Evolutionary conservation across 345 rosid genomes (phyloP).

Genomic region (Aurinia saxatilis): DNA sequence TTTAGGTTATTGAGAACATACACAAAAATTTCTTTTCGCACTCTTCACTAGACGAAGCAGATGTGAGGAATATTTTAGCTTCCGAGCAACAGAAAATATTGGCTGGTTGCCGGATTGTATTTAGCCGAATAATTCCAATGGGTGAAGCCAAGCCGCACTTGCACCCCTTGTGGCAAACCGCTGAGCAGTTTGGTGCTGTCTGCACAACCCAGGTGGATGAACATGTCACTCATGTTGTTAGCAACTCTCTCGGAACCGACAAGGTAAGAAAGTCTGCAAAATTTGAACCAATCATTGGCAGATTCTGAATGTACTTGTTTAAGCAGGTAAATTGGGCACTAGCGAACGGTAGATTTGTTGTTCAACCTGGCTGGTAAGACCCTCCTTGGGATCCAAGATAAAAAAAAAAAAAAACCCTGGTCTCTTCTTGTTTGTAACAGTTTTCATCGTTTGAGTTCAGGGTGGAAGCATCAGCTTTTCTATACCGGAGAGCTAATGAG

Average conservation of each 20-base stretch:
- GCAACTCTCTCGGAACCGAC: constrained; percentile 90
- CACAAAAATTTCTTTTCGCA: constrained; percentile 73
- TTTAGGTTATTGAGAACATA: constrained; percentile 84
- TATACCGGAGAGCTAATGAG: constrained; percentile 93
- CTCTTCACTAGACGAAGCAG: constrained; percentile 64
- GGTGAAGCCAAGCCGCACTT: constrained; percentile 93
- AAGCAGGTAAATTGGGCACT: constrained; percentile 95
- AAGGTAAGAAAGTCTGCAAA: constrained; percentile 48
- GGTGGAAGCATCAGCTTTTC: constrained; percentile 99
- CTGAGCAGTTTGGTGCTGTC: constrained; percentile 96
- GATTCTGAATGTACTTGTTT: constrained; percentile 21
- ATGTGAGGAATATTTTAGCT: constrained; percentile 85
- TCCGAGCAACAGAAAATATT: constrained; percentile 79
- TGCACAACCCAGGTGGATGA: constrained; percentile 88
- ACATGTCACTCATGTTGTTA: constrained; percentile 94
- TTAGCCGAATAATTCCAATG: constrained; percentile 91
- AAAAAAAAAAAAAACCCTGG: background rate
- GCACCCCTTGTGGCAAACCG: constrained; percentile 94
- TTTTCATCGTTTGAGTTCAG: constrained; percentile 35
- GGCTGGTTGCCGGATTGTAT: constrained; percentile 77
- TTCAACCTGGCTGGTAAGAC: constrained; percentile 93
- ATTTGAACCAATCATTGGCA: background rate
- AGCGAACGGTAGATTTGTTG: constrained; percentile 68
- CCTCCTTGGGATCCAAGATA: background rate
- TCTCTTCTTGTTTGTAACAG: constrained; percentile 4